Evolutionary conservation across 176 grass and related monocot species (phyloP).

Genomic region (Musa beccarii): DNA sequence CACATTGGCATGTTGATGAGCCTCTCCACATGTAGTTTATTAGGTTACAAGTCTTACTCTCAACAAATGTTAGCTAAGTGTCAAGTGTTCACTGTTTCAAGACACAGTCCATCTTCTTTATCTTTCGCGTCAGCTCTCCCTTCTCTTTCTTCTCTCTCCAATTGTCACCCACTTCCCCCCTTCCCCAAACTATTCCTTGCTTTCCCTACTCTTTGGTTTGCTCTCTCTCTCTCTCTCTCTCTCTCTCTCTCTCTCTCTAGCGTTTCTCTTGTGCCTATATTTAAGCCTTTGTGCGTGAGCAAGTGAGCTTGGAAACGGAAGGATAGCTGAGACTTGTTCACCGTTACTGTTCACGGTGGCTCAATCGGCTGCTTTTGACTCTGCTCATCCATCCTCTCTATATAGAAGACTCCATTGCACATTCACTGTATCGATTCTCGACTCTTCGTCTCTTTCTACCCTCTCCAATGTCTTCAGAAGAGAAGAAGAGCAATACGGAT

Average conservation of each 20-base stretch:
- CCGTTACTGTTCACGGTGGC: not conserved
- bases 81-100: no score
- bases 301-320: not conserved
- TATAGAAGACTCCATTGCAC: no score
- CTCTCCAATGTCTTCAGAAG: not conserved
- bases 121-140: not conserved
- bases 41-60: no score
- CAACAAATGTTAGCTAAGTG: no score
- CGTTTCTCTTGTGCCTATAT: not conserved
- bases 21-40: no score
- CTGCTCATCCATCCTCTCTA: not conserved
- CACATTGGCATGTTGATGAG: no score
- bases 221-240: no score
- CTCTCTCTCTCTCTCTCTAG: no score
- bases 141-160: not conserved
- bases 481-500: not conserved
- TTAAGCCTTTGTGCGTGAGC: not conserved
- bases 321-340: not conserved
- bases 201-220: no score
- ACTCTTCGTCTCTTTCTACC: not conserved
- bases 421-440: not conserved
- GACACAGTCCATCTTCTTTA: no score
- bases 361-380: not conserved
- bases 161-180: no score
- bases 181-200: no score